Evolutionary conservation across 2,329 filamentous ascomycete genomes (phyloP), one percentile per base, ranked within the genome.

Genomic region (Fusarium equiseti): DNA sequence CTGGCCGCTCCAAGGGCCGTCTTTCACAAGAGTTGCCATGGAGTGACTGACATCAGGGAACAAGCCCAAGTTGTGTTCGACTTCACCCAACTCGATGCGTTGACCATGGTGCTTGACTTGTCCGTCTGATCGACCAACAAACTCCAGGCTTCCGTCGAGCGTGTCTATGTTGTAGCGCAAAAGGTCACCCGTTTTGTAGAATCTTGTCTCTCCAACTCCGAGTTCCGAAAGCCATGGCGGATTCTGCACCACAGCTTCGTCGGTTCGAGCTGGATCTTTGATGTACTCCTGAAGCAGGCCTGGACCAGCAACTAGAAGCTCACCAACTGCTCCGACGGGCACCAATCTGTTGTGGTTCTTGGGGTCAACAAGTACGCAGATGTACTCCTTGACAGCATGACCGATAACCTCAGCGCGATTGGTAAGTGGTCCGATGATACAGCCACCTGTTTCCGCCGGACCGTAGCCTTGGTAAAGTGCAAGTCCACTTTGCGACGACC

Each of bases 371-470:
- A 52, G 50, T 4, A 52, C 13, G 18, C 50, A 52, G 18, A 52
- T 52, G 12, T 52, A 52, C 35, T 52, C 50, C 35, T 52, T 52
- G 12, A 52, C 50, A 40, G 24, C 35, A 42, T 52, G 50, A 16
- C 50, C 50, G 1, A 52, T 52, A 11, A 52, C 35, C 50, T 52
- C 50, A 3, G 50, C 50, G 24, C 24, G 50, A 38, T 42, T 26
- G 12, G 35, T 5, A 40, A 42, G 50, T 40, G 32, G 35, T 20
- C 50, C 50, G 13, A 52, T 52, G 35, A 52, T 40, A 18, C 50
- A 52, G 12, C 50, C 50, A 27, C 50, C 50, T 42, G 50, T 52
- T 52, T 52, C 50, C 35, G 50, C 50, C 18, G 50, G 50, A 27
- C 50, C 50, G 35, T 52, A 52, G 22, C 35, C 50, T 40, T 52